phyloP scores from a whole-genome alignment of 345 rosid species.

The Aquilaria sinensis region DNA sequence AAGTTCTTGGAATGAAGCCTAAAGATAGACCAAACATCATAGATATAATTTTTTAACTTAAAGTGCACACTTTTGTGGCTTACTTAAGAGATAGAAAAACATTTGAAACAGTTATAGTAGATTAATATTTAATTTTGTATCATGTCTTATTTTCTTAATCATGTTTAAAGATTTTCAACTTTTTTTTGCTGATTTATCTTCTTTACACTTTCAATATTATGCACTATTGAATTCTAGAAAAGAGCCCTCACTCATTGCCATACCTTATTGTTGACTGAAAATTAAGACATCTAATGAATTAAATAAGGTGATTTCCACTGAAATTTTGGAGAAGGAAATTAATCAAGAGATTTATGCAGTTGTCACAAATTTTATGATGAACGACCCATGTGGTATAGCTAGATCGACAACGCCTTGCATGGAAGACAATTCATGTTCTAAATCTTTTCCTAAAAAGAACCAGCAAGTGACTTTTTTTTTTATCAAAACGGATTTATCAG shows the following conservation, averaged over 20 bases:
- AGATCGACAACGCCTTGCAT: neutral
- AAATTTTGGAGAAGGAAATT: neutral
- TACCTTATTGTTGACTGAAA: neutral
- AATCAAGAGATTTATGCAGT: neutral
- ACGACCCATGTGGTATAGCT: constrained; percentile 3
- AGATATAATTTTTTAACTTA: neutral
- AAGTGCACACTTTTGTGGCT: neutral
- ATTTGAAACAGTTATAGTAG: neutral
- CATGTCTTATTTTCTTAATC: neutral
- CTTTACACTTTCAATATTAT: neutral
- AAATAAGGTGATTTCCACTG: neutral
- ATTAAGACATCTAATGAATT: neutral
- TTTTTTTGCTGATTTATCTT: neutral
- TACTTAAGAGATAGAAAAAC: neutral
- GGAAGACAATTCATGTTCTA: neutral
- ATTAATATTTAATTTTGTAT: neutral
- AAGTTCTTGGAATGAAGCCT: neutral
- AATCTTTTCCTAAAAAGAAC: neutral
- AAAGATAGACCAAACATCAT: neutral
- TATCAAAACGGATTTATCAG: neutral
- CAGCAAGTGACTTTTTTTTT: neutral
- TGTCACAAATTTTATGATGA: neutral
- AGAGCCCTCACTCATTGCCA: neutral
- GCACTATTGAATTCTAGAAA: constrained; percentile 1
- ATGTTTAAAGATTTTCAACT: neutral